Conservation (phyloP, 192 early-diverging fungal genomes). For the Funneliformis geosporum region DNA sequence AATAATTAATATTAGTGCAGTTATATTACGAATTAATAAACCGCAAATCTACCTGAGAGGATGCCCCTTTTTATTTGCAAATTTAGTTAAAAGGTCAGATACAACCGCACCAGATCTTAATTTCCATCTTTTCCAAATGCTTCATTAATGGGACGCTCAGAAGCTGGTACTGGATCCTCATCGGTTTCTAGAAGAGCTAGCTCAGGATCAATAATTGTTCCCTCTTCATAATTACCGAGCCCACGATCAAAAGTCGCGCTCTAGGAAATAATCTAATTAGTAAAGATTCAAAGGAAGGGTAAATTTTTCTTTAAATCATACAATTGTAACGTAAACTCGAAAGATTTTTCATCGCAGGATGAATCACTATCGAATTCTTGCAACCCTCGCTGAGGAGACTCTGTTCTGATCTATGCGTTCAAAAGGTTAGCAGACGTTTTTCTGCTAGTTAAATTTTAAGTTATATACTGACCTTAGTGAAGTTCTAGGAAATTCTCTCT, state of each 20-base stretch:
- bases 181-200: conserved; percentile 1
- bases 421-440: too few relatives aligned
- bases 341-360: too few relatives aligned
- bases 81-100: conserved; percentile 5
- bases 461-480: too few relatives aligned
- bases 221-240: conserved; percentile 17
- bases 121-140: neutral
- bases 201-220: neutral
- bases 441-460: too few relatives aligned
- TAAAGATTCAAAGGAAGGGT: too few relatives aligned
- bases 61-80: neutral
- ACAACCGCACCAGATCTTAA: neutral
- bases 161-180: neutral
- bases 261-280: conserved; percentile 5
- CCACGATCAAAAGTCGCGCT: neutral
- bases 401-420: too few relatives aligned
- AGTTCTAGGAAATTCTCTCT: too few relatives aligned
- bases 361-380: too few relatives aligned
- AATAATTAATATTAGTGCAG: neutral
- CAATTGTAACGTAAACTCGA: too few relatives aligned
- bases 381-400: too few relatives aligned
- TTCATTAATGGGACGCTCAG: conserved; percentile 6
- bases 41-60: conserved; percentile 11
- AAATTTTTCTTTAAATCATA: too few relatives aligned
- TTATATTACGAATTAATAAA: neutral